phyloP scores from a whole-genome alignment of 2,329 filamentous ascomycete species.

The Penicillium fuscoglaucum region DNA sequence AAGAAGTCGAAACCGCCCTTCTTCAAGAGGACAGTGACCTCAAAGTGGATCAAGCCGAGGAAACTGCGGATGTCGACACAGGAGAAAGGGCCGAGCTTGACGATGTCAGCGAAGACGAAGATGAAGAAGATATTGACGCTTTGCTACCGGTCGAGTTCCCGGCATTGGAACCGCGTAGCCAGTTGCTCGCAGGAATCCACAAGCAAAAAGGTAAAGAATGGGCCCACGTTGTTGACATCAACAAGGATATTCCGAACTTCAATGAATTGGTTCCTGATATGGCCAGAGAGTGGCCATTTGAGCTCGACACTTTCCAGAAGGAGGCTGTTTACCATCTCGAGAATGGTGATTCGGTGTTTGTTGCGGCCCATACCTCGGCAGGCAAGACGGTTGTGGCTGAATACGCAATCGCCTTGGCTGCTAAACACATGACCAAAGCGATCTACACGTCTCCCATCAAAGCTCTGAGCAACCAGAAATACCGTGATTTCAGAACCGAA shows the following conservation, averaged over 20 bases:
- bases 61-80: slow-evolving; percentile 34
- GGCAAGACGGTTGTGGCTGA: slow-evolving; percentile 98
- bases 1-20: slow-evolving; percentile 68
- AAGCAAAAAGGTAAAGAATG: slow-evolving; percentile 81
- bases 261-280: slow-evolving; percentile 90
- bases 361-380: slow-evolving; percentile 94
- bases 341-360: slow-evolving; percentile 94
- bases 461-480: slow-evolving; percentile 97
- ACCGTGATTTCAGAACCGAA: slow-evolving; percentile 83
- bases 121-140: slow-evolving; percentile 68
- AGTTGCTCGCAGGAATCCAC: slow-evolving; percentile 68
- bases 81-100: slow-evolving; percentile 30
- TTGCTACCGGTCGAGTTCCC: slow-evolving; percentile 91
- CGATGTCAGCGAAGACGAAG: slow-evolving; percentile 35
- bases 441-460: slow-evolving; percentile 99
- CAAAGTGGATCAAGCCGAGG: slow-evolving; percentile 56
- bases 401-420: slow-evolving; percentile 92
- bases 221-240: slow-evolving; percentile 98
- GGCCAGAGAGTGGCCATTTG: slow-evolving; percentile 94
- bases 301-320: slow-evolving; percentile 97
- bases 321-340: slow-evolving; percentile 98
- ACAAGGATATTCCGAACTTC: slow-evolving; percentile 91
- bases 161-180: slow-evolving; percentile 79
- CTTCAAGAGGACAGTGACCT: slow-evolving; percentile 47
- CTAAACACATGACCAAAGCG: slow-evolving; percentile 99